phyloP scores from a whole-genome alignment of 371 early-diverging fungal species.

The Parasitella parasitica region DNA sequence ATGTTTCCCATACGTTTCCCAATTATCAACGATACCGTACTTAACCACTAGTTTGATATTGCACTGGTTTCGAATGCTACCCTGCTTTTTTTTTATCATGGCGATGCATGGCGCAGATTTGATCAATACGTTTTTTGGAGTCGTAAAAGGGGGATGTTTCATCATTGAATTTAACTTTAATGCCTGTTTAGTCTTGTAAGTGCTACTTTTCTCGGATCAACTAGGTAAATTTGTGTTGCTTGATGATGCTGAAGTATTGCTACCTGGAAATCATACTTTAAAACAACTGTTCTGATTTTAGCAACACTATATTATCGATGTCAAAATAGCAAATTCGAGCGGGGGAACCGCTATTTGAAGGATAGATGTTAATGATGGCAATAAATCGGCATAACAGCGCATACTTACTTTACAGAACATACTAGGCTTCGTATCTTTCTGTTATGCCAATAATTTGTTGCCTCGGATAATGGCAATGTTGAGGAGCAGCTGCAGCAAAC shows the following conservation, averaged over 20 bases:
- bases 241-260: neutral
- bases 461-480: constrained; percentile 62
- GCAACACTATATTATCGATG: neutral
- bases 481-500: constrained; percentile 54
- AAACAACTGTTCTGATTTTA: neutral
- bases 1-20: neutral
- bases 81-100: neutral
- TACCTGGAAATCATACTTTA: neutral
- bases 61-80: neutral
- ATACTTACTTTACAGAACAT: constrained; percentile 60
- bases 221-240: neutral
- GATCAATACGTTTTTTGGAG: neutral
- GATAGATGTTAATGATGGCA: neutral
- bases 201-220: neutral
- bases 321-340: neutral
- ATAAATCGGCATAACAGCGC: neutral
- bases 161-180: neutral
- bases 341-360: neutral
- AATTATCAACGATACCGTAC: neutral
- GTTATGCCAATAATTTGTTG: constrained; percentile 69
- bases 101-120: neutral
- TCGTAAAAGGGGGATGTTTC: neutral
- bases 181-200: neutral
- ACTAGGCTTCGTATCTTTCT: constrained; percentile 44
- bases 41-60: neutral